phyloP scores from a whole-genome alignment of 2,329 filamentous ascomycete genomes.

The Aspergillus sp. region DNA sequence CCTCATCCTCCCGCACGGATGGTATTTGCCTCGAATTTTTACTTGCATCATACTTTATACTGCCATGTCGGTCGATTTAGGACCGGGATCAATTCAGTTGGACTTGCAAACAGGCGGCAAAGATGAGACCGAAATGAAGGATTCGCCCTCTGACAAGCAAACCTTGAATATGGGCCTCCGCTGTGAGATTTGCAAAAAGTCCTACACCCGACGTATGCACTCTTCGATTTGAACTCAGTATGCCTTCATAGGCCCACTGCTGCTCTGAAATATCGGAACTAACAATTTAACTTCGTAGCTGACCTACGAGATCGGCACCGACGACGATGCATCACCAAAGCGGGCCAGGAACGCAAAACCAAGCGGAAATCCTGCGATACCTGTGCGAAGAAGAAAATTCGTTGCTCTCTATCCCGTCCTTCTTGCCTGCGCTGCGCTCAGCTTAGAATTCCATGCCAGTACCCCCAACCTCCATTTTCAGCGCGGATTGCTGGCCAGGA shows the following conservation, averaged over 20 bases:
- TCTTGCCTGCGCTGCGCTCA: conserved; percentile 17
- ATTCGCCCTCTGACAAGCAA: neutral
- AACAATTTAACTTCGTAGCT: conserved; percentile 5
- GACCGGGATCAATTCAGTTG: neutral
- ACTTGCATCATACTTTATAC: neutral
- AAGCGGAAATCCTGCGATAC: conserved; percentile 22
- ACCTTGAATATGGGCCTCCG: conserved; percentile 6
- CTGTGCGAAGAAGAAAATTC: conserved; percentile 20
- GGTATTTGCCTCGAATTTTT: neutral
- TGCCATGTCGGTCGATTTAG: neutral
- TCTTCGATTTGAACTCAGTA: neutral
- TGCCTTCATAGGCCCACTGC: neutral
- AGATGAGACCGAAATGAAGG: neutral
- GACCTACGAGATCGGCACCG: conserved; percentile 21
- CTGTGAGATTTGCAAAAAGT: conserved; percentile 19
- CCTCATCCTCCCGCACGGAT: neutral
- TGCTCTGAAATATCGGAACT: neutral
- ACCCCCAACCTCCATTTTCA: conserved; percentile 9
- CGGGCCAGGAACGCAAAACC: conserved; percentile 17
- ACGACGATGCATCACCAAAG: conserved; percentile 18
- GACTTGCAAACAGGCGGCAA: neutral
- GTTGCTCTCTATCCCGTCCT: conserved; percentile 19
- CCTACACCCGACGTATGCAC: conserved; percentile 17
- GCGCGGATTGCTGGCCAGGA: neutral
- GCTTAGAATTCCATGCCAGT: conserved; percentile 11